phyloP scores from a whole-genome alignment of 2,329 filamentous ascomycete genomes.

The Cordyceps cicadae region DNA sequence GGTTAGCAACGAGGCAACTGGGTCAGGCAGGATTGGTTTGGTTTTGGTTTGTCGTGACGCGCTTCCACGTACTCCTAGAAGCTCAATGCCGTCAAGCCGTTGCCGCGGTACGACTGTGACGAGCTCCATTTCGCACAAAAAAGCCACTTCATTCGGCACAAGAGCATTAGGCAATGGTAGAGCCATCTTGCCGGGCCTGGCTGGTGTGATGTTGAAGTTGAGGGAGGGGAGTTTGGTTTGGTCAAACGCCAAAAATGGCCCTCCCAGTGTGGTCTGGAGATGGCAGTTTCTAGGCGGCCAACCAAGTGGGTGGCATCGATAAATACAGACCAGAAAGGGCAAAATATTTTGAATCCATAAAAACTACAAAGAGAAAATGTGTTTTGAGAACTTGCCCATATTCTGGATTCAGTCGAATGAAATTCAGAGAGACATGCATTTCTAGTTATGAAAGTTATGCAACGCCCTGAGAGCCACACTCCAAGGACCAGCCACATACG shows the following conservation, averaged over 20 bases:
- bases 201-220: background rate
- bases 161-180: slow-evolving; percentile 48
- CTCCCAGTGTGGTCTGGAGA: slow-evolving; percentile 7
- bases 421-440: too few relatives aligned
- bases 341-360: too few relatives aligned
- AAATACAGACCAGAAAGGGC: background rate
- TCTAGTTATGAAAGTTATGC: too few relatives aligned
- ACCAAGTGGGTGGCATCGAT: background rate
- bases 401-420: too few relatives aligned
- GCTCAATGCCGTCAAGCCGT: slow-evolving; percentile 72
- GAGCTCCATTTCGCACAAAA: slow-evolving; percentile 95
- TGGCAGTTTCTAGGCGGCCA: too few relatives aligned
- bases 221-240: background rate
- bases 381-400: too few relatives aligned
- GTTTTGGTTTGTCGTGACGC: slow-evolving; percentile 13
- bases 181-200: slow-evolving; percentile 31
- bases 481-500: too few relatives aligned
- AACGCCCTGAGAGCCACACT: too few relatives aligned
- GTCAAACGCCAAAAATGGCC: background rate
- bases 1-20: background rate
- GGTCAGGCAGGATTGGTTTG: too few relatives aligned
- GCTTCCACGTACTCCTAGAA: slow-evolving; percentile 65
- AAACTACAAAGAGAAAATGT: background rate
- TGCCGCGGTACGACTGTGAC: slow-evolving; percentile 90
- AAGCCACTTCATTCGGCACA: slow-evolving; percentile 80